These are phyloP conservation scores for Scheffersomyces lignosus DNA, from an alignment of 805 yeast genomes.

Conservation along the genomic window DNA sequence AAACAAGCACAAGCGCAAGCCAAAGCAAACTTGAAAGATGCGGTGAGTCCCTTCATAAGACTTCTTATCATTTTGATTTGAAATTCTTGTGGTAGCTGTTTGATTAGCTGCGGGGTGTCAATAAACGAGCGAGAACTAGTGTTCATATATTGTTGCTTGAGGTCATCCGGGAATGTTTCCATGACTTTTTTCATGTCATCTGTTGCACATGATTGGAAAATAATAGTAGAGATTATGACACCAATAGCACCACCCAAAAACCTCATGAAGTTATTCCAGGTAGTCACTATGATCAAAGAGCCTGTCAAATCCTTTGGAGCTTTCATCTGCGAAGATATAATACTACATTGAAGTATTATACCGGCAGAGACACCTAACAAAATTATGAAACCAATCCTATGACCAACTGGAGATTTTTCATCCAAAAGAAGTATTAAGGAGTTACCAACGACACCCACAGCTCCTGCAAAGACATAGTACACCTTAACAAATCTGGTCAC, in stretches of 20 bases:
- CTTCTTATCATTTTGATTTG: conserved; percentile 4
- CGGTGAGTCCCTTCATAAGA: conserved; percentile 9
- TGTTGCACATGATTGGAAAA: conserved; percentile 5
- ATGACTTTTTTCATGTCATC: conserved; percentile 3
- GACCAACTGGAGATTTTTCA: conserved; percentile 2
- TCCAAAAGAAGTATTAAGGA: conserved; percentile 7
- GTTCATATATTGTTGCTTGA: conserved; percentile 4
- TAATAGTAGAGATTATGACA: neutral
- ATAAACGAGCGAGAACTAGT: conserved; percentile 4
- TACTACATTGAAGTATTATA: conserved; percentile 12
- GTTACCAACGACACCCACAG: conserved; percentile 10
- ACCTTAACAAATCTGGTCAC: conserved; percentile 11
- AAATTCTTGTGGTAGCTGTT: conserved; percentile 6
- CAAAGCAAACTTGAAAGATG: conserved; percentile 8
- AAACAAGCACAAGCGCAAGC: conserved; percentile 7
- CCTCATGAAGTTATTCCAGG: conserved; percentile 7
- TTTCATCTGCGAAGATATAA: conserved; percentile 14
- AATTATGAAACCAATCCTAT: conserved; percentile 12
- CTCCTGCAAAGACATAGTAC: conserved; percentile 8
- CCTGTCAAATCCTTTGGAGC: conserved; percentile 12
- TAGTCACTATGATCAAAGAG: conserved; percentile 6
- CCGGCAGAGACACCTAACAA: conserved; percentile 15
- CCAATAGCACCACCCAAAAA: conserved; percentile 9
- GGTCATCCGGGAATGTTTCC: conserved; percentile 3
- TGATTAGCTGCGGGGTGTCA: conserved; percentile 9